Base-by-base conservation (phyloP, 257 asterid genomes). In the Solanum piurae region DNA sequence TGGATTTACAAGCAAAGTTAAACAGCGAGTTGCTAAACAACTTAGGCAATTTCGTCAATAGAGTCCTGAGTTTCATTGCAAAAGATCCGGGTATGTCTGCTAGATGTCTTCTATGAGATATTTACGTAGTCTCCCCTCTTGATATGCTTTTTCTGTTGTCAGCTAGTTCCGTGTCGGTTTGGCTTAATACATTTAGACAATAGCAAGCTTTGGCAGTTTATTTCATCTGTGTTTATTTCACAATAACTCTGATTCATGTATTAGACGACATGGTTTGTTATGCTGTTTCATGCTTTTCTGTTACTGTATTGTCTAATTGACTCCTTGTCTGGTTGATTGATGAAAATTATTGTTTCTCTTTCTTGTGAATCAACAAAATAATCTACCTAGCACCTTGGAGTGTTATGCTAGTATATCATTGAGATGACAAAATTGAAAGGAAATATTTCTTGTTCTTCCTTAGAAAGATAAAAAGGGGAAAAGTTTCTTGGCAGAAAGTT, bases 51-150 rank as follows among this genome's bases (percentile, higher is more conserved):
- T 97, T 95, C 87, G 87, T 97, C 84, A 97, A 97, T 89, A 93
- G 99, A 44, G 99, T 97, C 71, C 90, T 97, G 95, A 97, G 98
- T 90, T 97, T 97, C 93, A 95, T 97, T 31, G 98, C 94, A 64
- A 97, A 96, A 92, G 99, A 95, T 89, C 92, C 97, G 89, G 98
- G 99, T 95, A 69, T n/a, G 86, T 89, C 46, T 72, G 42, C 73
- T 23, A 49, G 36, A 69, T 58, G 52, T 21, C 82, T 72, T 29
- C 25, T 80, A 66, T 66, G 73, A 25, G 68, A 44, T 44, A 27
- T 80, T 79, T 80, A 46, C 68, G 20, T 46, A 27, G 85, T 16
- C 34, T 31, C 12, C 21, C 68, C 40, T 27, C 68, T 27, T 80
- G 23, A 79, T 27, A 18, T 31, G 62, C 34, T 79, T 13, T 80